Evolutionary conservation across 495 filamentous ascomycete species (phyloP), one percentile per base, ranked within the genome.

Genomic region (Penicillium goetzii): DNA sequence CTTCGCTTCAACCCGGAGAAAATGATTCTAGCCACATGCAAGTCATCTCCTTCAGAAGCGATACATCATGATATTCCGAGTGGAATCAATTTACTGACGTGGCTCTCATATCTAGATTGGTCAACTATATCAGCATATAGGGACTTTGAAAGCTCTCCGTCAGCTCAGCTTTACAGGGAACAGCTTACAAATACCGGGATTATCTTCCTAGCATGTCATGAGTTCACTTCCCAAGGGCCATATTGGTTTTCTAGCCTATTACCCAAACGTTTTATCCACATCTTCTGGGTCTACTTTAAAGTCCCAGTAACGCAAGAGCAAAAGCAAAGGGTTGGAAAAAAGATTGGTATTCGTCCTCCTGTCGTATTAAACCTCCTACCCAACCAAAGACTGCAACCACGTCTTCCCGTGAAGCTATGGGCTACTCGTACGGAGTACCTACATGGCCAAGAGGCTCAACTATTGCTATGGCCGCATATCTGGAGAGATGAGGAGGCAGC

Each of bases 241-340:
- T 4, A 21, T 49, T 49, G 43, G 43, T 49, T 49, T 49, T 36
- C 34, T 11, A n/a, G n/a, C n/a, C 12, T 49, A 7, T 19, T 49
- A 23, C 43, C 43, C n/a, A 19, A 17, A 49, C 23, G 23, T 25
- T 49, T 49, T 49, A 25, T 49, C 43, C 7, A 19, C n/a, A 49
- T 49, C 43, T 49, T 49, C 43, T 49, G 43, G 43, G 43, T 49
- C 23, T 49, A 49, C 43, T 49, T 49, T 25, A 49, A 49, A 49
- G 43, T 25, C 11, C 43, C 43, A 25, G 43, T 49, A 8, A 49
- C 43, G n/a, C n/a, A 49, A 49, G 43, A 19, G 23, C 43, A 49
- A 15, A 49, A 23, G 43, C 43, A 25, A 19, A 25, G 23, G 23
- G 43, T 49, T 25, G 43, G 2, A 21, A 49, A 49, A 21, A 25